Conservation (phyloP, 2,329 filamentous ascomycete species). For the Aureobasidium sp. region DNA sequence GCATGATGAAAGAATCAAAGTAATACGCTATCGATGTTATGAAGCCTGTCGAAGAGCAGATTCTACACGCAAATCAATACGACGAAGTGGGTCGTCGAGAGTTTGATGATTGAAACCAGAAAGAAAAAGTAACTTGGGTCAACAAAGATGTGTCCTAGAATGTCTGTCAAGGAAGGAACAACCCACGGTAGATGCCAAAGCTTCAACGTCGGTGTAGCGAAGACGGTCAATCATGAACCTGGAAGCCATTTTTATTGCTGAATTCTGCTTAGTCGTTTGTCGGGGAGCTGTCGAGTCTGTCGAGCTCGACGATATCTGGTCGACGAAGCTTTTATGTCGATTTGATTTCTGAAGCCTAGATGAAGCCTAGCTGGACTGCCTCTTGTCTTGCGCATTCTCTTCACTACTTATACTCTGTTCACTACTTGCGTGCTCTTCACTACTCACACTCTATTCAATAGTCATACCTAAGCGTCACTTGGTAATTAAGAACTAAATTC, state of each 20-base stretch:
- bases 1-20: conserved; percentile 50
- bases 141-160: neutral
- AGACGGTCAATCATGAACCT: neutral
- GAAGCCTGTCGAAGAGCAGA: neutral
- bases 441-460: too few relatives aligned
- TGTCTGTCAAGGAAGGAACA: neutral
- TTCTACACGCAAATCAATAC: neutral
- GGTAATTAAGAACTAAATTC: too few relatives aligned
- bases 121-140: neutral
- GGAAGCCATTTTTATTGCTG: neutral
- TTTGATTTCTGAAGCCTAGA: too few relatives aligned
- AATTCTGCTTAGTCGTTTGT: too few relatives aligned
- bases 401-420: too few relatives aligned
- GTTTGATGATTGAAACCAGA: neutral
- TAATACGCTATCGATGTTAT: conserved; percentile 11
- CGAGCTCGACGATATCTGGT: too few relatives aligned
- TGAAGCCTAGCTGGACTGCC: too few relatives aligned
- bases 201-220: neutral
- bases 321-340: too few relatives aligned
- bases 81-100: neutral
- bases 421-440: too few relatives aligned
- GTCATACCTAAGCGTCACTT: too few relatives aligned
- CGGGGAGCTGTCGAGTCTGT: too few relatives aligned
- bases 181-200: neutral
- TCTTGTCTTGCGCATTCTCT: too few relatives aligned